Base-by-base conservation (phyloP, 371 early-diverging fungal genomes). In the Sporodiniella umbellata region DNA sequence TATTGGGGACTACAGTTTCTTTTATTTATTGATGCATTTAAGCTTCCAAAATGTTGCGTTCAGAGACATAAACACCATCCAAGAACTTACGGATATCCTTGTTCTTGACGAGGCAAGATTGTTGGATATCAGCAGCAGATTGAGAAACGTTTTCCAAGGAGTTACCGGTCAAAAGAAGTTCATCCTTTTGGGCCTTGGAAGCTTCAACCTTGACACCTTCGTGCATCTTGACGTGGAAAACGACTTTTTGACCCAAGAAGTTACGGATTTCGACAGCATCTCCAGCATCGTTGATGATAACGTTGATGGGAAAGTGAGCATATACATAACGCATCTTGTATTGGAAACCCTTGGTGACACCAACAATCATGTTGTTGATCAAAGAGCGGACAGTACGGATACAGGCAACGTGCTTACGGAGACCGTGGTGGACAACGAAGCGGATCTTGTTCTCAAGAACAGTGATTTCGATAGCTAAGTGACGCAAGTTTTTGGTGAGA, bases 261-360 rank as follows among this genome's bases (percentile, higher is more conserved):
- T 99, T 99, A 69, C 99, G 94, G 79, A 99, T 92, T 79, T 98
- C 96, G 37, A 96, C 87, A 23, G 71, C 73, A 66, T 87, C 86
- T 51, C 87, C 90, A 56, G 75, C 79, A 56, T 94, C 86, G 62
- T 82, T 73, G 60, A 99, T 86, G 72, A 88, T 91, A 62, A 93
- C 91, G 85, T 93, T 95, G 88, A 99, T 99, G 80, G 99, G 99
- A 81, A 99, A 99, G 84, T 99, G 99, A 58, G 98, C 97, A 69
- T 98, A 97, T 51, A 96, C 99, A 69, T 93, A 96, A 64, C 98
- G 97, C 93, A 99, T 89, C 86, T 94, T 96, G 92, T 99, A 99
- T 77, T 90, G 83, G 90, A 88, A 99, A 53, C 99, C 99, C 80
- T 94, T 93, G 72, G 96, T 98, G 64, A 97, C 99, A 78, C 99